Conservation (phyloP, 306 rosid genomes). For the Citrullus colocynthis region DNA sequence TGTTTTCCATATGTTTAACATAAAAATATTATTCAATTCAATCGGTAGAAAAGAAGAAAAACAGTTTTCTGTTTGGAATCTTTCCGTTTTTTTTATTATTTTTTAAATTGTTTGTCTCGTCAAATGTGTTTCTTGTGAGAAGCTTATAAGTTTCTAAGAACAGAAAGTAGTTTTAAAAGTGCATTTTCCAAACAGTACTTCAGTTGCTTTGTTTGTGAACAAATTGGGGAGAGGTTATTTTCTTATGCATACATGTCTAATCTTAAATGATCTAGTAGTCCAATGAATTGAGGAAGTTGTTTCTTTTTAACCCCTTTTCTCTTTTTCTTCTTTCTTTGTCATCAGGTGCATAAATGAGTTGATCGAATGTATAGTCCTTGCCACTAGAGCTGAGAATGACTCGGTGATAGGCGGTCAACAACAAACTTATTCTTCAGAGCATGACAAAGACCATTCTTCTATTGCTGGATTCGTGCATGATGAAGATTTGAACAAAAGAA, state of each 20-base stretch:
- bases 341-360: slow-evolving; percentile 81
- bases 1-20: neutral
- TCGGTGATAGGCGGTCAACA: slow-evolving; percentile 22
- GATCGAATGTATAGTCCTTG: slow-evolving; percentile 55
- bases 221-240: neutral
- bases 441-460: slow-evolving; percentile 33
- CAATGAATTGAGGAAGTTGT: neutral
- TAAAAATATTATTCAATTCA: neutral
- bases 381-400: slow-evolving; percentile 35
- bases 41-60: neutral
- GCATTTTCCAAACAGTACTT: neutral
- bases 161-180: neutral
- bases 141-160: neutral
- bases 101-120: neutral
- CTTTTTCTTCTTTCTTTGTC: slow-evolving; percentile 9
- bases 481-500: slow-evolving; percentile 19
- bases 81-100: neutral
- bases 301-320: neutral
- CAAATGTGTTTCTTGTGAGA: neutral
- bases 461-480: slow-evolving; percentile 10
- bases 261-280: neutral
- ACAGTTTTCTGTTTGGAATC: neutral
- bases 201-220: neutral
- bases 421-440: slow-evolving; percentile 27
- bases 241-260: neutral